Evolutionary conservation across 2,329 filamentous ascomycete genomes (phyloP).

Genomic region (Bipolaris gigantea): DNA sequence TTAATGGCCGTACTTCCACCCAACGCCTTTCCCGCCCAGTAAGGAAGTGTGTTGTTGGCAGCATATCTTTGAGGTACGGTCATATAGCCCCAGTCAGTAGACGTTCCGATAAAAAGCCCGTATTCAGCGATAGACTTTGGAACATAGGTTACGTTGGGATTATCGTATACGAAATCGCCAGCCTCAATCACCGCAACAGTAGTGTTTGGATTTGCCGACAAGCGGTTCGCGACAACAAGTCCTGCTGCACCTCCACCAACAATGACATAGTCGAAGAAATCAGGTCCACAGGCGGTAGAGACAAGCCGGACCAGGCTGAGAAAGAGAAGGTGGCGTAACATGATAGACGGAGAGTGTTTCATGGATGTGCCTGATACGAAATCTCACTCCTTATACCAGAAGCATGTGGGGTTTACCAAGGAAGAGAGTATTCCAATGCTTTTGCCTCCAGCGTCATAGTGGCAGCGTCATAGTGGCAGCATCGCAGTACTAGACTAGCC

Average conservation of each 20-base stretch:
- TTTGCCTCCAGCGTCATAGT: no score
- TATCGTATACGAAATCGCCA: constrained; percentile 34
- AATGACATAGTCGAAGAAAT: constrained; percentile 39
- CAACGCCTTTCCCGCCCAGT: constrained; percentile 49
- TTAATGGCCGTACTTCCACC: constrained; percentile 51
- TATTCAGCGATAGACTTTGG: constrained; percentile 25
- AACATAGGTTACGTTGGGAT: constrained; percentile 35
- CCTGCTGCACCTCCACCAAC: constrained; percentile 41
- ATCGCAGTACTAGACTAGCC: no score
- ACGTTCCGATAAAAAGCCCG: constrained; percentile 26
- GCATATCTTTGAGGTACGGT: constrained; percentile 46
- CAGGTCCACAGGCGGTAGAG: constrained; percentile 11
- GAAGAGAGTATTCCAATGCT: no score
- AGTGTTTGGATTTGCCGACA: constrained; percentile 26
- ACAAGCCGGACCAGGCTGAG: not conserved
- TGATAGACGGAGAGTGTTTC: not conserved
- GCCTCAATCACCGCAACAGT: constrained; percentile 41
- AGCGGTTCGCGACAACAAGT: constrained; percentile 34
- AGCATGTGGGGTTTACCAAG: no score
- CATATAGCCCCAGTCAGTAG: constrained; percentile 48
- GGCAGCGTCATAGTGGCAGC: no score
- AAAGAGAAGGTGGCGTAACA: constrained; percentile 1
- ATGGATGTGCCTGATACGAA: no score
- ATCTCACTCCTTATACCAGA: no score
- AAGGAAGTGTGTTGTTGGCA: constrained; percentile 27